Evolutionary conservation across 441 rosid genomes (phyloP).

Genomic region (Gossypium davidsonii): DNA sequence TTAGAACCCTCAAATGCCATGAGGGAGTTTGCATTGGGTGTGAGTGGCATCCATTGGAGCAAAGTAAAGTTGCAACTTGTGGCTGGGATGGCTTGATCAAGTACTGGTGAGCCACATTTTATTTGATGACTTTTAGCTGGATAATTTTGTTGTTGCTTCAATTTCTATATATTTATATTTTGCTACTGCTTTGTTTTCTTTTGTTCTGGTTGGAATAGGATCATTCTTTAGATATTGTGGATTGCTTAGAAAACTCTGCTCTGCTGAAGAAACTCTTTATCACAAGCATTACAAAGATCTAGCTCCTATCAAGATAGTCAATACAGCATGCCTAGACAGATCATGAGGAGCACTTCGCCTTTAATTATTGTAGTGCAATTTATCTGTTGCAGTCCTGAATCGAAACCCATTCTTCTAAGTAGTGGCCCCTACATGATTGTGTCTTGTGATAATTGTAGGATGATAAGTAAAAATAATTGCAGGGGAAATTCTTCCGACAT

Average conservation of each 20-base stretch:
- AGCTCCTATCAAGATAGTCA: neutral
- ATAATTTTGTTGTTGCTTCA: neutral
- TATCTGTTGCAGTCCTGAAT: neutral
- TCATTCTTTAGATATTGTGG: neutral
- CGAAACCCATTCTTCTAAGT: neutral
- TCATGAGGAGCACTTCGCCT: neutral
- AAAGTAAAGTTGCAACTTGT: slow-evolving; percentile 99
- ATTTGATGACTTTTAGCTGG: neutral
- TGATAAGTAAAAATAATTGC: neutral
- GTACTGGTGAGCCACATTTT: slow-evolving; percentile 70
- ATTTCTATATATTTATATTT: neutral
- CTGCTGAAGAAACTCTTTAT: neutral
- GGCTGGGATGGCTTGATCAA: slow-evolving; percentile 99
- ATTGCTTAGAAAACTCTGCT: neutral
- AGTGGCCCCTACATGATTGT: neutral
- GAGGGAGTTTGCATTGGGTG: slow-evolving; percentile 87
- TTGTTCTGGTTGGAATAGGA: neutral
- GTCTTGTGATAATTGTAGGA: neutral
- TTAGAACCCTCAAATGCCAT: slow-evolving; percentile 85
- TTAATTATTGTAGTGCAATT: neutral
- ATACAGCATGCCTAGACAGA: too few relatives aligned
- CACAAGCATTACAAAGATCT: neutral
- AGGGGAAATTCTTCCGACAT: neutral
- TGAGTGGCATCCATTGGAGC: slow-evolving; percentile 95
- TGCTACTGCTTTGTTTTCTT: neutral